phyloP scores from a whole-genome alignment of 352 stramenopile genomes.

The Globisporangium mamillatum region DNA sequence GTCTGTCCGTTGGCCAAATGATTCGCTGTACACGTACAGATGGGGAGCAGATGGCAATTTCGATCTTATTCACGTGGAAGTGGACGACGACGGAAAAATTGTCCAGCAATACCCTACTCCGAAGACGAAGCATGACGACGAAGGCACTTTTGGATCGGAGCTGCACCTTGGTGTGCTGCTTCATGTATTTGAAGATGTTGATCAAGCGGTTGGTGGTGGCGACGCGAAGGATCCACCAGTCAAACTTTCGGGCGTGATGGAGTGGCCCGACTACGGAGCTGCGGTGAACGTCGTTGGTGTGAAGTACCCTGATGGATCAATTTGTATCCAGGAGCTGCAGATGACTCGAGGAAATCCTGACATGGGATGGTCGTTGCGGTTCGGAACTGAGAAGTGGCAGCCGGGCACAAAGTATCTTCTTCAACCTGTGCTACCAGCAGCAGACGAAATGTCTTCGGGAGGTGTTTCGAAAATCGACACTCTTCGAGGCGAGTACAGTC shows the following conservation, averaged over 20 bases:
- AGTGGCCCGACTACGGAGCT: conserved; percentile 83
- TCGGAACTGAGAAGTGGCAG: conserved; percentile 86
- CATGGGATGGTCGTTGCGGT: conserved; percentile 86
- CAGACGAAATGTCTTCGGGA: neutral
- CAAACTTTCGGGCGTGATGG: conserved; percentile 65
- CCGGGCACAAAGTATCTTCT: conserved; percentile 84
- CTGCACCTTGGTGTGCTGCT: conserved; percentile 79
- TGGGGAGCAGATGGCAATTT: conserved; percentile 88
- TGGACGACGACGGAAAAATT: conserved; percentile 76
- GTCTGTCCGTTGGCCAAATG: conserved; percentile 87
- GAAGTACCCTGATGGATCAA: conserved; percentile 44
- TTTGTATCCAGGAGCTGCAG: conserved; percentile 81
- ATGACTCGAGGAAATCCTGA: conserved; percentile 77
- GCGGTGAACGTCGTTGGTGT: conserved; percentile 64
- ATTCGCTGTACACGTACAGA: conserved; percentile 86
- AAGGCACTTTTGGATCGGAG: conserved; percentile 72
- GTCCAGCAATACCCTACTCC: conserved; percentile 66
- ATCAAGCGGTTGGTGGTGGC: neutral
- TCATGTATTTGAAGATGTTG: conserved; percentile 46
- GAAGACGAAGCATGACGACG: conserved; percentile 66
- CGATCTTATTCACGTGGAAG: conserved; percentile 82
- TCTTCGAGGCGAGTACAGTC: conserved; percentile 55
- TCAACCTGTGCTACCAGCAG: conserved; percentile 14
- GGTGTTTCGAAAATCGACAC: conserved; percentile 24
- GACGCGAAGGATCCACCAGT: conserved; percentile 5